Conservation (phyloP, 306 rosid genomes). For the Elaeagnus macrophylla region DNA sequence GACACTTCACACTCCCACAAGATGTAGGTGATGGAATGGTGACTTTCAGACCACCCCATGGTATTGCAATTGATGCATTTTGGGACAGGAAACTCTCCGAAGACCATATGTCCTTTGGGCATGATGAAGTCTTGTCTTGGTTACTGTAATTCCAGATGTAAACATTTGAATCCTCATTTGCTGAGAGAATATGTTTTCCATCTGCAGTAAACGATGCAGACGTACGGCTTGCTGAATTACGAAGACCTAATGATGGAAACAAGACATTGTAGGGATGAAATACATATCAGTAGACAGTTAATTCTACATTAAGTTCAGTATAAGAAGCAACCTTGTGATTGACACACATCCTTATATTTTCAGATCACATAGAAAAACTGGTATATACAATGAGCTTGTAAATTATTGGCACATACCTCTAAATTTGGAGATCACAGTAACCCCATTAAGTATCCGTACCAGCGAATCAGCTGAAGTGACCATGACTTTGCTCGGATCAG, state of each 20-base stretch:
- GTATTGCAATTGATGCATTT: slow-evolving; percentile 59
- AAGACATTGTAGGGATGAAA: neutral
- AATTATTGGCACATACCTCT: slow-evolving; percentile 28
- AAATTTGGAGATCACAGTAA: slow-evolving; percentile 46
- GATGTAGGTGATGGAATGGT: slow-evolving; percentile 16
- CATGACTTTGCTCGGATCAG: slow-evolving; percentile 48
- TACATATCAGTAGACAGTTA: neutral
- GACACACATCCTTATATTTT: no score
- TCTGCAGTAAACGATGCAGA: slow-evolving; percentile 70
- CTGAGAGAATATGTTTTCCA: slow-evolving; percentile 70
- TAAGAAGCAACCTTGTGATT: neutral
- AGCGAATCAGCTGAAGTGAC: slow-evolving; percentile 64
- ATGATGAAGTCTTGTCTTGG: slow-evolving; percentile 43
- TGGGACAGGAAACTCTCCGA: slow-evolving; percentile 55
- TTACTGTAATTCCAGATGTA: slow-evolving; percentile 54
- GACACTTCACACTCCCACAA: slow-evolving; percentile 7
- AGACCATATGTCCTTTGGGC: slow-evolving; percentile 42
- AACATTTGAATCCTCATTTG: slow-evolving; percentile 63
- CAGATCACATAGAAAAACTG: neutral
- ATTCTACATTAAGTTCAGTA: neutral
- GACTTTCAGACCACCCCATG: slow-evolving; percentile 67
- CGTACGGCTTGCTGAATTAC: slow-evolving; percentile 51
- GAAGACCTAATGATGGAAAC: slow-evolving; percentile 35
- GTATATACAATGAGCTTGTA: neutral
- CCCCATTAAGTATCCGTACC: slow-evolving; percentile 42